Evolutionary conservation across 306 rosid species (phyloP), one percentile per base, ranked within the genome.

Genomic region (Boehmeria nivea): DNA sequence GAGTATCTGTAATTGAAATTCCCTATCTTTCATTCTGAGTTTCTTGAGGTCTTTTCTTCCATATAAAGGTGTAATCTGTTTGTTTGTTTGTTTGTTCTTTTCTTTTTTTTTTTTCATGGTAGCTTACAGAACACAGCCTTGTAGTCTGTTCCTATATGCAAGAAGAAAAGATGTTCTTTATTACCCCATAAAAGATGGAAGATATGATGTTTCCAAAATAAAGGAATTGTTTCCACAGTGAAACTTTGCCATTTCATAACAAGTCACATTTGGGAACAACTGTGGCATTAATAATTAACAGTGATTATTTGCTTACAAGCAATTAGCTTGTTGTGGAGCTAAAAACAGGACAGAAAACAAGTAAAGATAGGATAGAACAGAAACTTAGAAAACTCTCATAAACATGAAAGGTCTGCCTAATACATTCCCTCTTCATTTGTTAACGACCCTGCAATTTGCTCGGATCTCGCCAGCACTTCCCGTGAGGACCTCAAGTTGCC

Each of bases 381-480:
- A 17, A 9, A n/a, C 7, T 43, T 18, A 12, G 45, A 40, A 40
- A 40, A 16, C 17, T 43, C 21, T 17, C 10, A n/a, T 4, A 43
- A 6, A 11, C 47, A 43, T 19, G 50, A 17, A 44, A 44, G 4
- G 50, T n/a, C n/a, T n/a, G n/a, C n/a, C n/a, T n/a, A n/a, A n/a
- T n/a, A n/a, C n/a, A n/a, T n/a, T 40, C 47, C 20, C 18, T 23
- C 0, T 25, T 59, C 26, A 42, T 37, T 19, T 16, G 43, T 59
- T 59, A 44, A 59, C 37, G 7, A 72, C 77, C 65, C 83, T 76
- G 70, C 93, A 87, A 51, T 62, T 81, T 42, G 61, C 24, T 60
- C 86, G 78, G 54, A 83, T 81, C 80, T 81, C 86, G 50, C 86
- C 83, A 31, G 56, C 69, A 53, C 58, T 33, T 36, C 83, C 80